A percentile compares a stretch with the other conserved stretches of the same genome.
Conservation (phyloP, 1,284 basidiomycete species). For the Lentinus polychrous region DNA sequence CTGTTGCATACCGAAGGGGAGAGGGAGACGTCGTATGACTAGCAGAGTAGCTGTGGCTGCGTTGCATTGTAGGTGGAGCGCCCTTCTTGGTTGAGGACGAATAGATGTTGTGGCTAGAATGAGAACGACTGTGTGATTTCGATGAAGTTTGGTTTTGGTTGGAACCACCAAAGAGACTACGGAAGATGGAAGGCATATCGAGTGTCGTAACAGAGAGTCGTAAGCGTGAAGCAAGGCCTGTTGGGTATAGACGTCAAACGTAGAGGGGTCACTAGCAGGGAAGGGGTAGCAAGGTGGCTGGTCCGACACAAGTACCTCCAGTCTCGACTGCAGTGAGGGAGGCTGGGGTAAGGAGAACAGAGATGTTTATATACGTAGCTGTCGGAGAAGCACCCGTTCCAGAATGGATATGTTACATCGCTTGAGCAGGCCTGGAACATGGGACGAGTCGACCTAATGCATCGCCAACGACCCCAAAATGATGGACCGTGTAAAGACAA, state of each 20-base stretch:
- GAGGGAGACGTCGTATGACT: slow-evolving; percentile 26
- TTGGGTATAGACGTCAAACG: not conserved
- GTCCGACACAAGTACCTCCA: not conserved
- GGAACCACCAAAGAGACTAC: slow-evolving; percentile 29
- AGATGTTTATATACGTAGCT: slow-evolving; percentile 1
- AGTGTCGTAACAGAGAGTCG: slow-evolving; percentile 5
- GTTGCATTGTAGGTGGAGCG: slow-evolving; percentile 17
- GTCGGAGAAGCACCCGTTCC: not conserved
- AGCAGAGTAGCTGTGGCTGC: slow-evolving; percentile 26
- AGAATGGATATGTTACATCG: not conserved
- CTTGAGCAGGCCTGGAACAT: not conserved
- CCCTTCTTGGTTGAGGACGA: slow-evolving; percentile 12
- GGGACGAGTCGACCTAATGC: not conserved
- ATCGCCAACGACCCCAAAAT: slow-evolving; percentile 1
- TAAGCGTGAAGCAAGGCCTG: slow-evolving; percentile 1
- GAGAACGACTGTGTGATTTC: slow-evolving; percentile 23
- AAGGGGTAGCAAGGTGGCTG: not conserved
- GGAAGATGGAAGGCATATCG: slow-evolving; percentile 30
- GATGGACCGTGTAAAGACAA: not conserved
- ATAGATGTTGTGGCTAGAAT: slow-evolving; percentile 21
- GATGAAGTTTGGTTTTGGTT: slow-evolving; percentile 14
- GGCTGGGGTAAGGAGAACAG: not conserved
- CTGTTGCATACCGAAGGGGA: slow-evolving; percentile 29
- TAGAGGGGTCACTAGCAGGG: not conserved
- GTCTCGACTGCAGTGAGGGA: slow-evolving; percentile 5